Evolutionary conservation across 2,329 filamentous ascomycete species (phyloP).

Genomic region (Ophiosphaerella herpotricha): DNA sequence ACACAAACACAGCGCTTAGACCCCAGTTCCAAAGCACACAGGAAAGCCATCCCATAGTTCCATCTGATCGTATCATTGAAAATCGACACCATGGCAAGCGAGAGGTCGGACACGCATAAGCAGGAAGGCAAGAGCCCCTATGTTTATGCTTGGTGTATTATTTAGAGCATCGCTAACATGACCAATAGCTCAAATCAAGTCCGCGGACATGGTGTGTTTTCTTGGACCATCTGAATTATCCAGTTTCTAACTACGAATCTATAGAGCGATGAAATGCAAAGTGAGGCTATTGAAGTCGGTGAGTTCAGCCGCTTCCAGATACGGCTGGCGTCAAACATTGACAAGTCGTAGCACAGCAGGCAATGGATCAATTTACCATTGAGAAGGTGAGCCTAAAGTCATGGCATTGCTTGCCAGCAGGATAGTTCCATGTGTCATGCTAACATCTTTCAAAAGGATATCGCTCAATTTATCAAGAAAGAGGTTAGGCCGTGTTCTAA

Average conservation of each 20-base stretch:
- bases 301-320: constrained; percentile 47
- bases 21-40: constrained; percentile 6
- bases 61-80: not conserved
- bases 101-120: constrained; percentile 68
- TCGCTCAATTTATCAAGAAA: constrained; percentile 94
- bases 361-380: constrained; percentile 72
- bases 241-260: constrained; percentile 15
- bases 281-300: constrained; percentile 95
- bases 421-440: not conserved
- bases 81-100: constrained; percentile 41
- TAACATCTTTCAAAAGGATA: constrained; percentile 66
- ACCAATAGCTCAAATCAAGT: constrained; percentile 86
- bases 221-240: not conserved
- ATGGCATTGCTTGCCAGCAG: not conserved
- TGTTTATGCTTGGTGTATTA: constrained; percentile 7
- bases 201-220: constrained; percentile 89
- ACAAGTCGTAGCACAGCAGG: constrained; percentile 63
- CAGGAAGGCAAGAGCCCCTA: constrained; percentile 55
- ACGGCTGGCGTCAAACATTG: constrained; percentile 23
- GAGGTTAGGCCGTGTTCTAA: constrained; percentile 60
- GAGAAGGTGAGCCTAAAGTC: constrained; percentile 62
- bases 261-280: constrained; percentile 96
- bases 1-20: not conserved
- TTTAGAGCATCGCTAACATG: constrained; percentile 29
- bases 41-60: constrained; percentile 11